These are phyloP conservation scores for Colletotrichum sp. DNA, from an alignment of 2,329 filamentous ascomycete species.

Conservation along the genomic window DNA sequence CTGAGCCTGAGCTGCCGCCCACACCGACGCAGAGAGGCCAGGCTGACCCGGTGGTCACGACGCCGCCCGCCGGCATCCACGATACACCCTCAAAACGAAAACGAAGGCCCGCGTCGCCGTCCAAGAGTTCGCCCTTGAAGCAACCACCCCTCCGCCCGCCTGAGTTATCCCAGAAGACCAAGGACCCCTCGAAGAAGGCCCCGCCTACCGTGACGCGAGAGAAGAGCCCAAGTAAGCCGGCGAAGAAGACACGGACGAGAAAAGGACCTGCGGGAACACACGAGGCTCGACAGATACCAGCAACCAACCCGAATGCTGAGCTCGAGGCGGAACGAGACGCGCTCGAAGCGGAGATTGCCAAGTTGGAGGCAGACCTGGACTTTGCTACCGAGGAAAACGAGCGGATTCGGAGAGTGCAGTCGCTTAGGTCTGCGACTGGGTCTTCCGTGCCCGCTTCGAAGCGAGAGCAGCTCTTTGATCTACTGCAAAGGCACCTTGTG, in stretches of 20 bases:
- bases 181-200: slow-evolving; percentile 21
- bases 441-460: slow-evolving; percentile 34
- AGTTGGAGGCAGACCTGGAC: slow-evolving; percentile 63
- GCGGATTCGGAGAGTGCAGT: slow-evolving; percentile 48
- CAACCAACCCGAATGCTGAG: slow-evolving; percentile 46
- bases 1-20: slow-evolving; percentile 69
- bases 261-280: slow-evolving; percentile 27
- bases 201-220: neutral
- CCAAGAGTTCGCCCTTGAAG: slow-evolving; percentile 57
- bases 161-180: slow-evolving; percentile 4
- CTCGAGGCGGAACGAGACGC: slow-evolving; percentile 59
- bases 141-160: slow-evolving; percentile 40
- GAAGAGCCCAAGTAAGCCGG: neutral
- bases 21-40: slow-evolving; percentile 55
- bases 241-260: neutral
- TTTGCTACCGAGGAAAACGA: slow-evolving; percentile 64
- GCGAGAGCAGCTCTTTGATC: slow-evolving; percentile 42
- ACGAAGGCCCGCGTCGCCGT: slow-evolving; percentile 40
- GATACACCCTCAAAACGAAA: slow-evolving; percentile 59
- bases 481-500: slow-evolving; percentile 47
- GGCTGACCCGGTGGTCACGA: slow-evolving; percentile 57
- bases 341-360: slow-evolving; percentile 60
- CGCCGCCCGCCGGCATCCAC: slow-evolving; percentile 64
- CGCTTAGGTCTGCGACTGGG: slow-evolving; percentile 37
- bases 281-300: slow-evolving; percentile 46